These are phyloP conservation scores for Takakia lepidozioides DNA, from an alignment of 225 moss, liverwort and hornwort species.

Conservation along the genomic window DNA sequence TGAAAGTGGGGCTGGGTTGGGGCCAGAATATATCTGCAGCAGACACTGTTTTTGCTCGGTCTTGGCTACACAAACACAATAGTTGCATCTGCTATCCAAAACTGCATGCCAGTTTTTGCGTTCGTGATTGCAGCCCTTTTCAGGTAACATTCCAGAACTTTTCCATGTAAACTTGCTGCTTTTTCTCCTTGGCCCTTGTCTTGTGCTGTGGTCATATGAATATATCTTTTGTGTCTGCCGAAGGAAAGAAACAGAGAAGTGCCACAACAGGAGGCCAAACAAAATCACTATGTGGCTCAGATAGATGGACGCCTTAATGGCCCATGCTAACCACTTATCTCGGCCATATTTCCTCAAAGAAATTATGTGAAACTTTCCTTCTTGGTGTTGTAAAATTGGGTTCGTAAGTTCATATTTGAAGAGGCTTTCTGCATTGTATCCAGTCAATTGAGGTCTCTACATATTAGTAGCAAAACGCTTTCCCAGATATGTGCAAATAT, in stretches of 20 bases:
- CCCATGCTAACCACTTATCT: too few species aligned
- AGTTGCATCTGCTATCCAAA: slow-evolving; percentile 26
- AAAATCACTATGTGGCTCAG: background rate
- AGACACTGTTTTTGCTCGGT: slow-evolving; percentile 31
- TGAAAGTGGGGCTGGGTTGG: slow-evolving; percentile 1
- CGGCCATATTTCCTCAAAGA: too few species aligned
- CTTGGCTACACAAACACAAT: slow-evolving; percentile 27
- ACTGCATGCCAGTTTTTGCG: slow-evolving; percentile 20
- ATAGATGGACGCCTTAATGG: background rate
- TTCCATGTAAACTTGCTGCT: slow-evolving; percentile 1
- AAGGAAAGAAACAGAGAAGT: too few species aligned
- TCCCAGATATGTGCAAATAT: too few species aligned
- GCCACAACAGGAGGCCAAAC: background rate
- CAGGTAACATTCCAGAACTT: slow-evolving; percentile 7
- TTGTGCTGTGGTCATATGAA: background rate
- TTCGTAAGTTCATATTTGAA: too few species aligned
- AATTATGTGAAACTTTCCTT: too few species aligned
- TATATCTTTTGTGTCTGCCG: too few species aligned
- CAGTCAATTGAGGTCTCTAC: too few species aligned
- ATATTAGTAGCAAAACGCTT: too few species aligned
- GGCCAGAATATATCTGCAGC: slow-evolving; percentile 27
- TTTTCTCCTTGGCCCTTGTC: background rate
- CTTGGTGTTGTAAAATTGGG: too few species aligned
- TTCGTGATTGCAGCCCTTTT: slow-evolving; percentile 27
- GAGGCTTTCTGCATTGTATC: too few species aligned